These are phyloP conservation scores for Fusarium gaditjirri DNA, from an alignment of 2,329 filamentous ascomycete genomes.

Conservation along the genomic window DNA sequence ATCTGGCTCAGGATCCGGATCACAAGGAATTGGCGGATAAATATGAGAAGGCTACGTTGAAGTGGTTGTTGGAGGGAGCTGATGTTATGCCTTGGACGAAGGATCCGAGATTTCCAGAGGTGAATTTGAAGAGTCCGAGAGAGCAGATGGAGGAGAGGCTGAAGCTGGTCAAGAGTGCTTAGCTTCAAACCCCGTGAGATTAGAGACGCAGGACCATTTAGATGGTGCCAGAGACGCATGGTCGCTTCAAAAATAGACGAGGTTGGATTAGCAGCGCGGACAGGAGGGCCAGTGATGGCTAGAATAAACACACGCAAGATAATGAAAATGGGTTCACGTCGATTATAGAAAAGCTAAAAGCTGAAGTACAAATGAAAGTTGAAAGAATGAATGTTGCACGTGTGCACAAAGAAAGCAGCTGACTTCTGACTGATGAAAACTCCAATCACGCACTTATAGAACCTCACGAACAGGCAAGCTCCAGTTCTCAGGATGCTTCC, in stretches of 20 bases:
- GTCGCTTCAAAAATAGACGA: too few relatives aligned
- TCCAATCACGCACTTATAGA: neutral
- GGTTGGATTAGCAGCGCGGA: neutral
- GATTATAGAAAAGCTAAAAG: too few relatives aligned
- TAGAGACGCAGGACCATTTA: too few relatives aligned
- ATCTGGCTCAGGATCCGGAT: slow-evolving; percentile 48
- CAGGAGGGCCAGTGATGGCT: too few relatives aligned
- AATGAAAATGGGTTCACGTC: too few relatives aligned
- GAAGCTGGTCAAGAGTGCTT: slow-evolving; percentile 3
- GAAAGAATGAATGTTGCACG: neutral
- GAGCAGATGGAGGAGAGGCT: slow-evolving; percentile 40
- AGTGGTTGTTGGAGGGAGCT: slow-evolving; percentile 51
- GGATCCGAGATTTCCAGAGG: slow-evolving; percentile 50
- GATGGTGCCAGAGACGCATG: too few relatives aligned
- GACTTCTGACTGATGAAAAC: neutral
- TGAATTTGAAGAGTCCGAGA: neutral
- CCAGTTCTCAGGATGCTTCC: slow-evolving; percentile 9
- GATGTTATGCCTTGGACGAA: slow-evolving; percentile 52
- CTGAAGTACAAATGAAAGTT: neutral
- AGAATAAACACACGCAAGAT: neutral
- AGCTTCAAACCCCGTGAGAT: too few relatives aligned
- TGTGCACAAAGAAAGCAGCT: neutral
- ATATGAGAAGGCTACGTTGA: slow-evolving; percentile 48
- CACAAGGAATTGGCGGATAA: slow-evolving; percentile 37
- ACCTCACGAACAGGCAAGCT: slow-evolving; percentile 1